A percentile compares a stretch with the other conserved stretches of the same genome.
phyloP scores from a whole-genome alignment of 2,329 filamentous ascomycete species.

The Scedosporium dehoogii region DNA sequence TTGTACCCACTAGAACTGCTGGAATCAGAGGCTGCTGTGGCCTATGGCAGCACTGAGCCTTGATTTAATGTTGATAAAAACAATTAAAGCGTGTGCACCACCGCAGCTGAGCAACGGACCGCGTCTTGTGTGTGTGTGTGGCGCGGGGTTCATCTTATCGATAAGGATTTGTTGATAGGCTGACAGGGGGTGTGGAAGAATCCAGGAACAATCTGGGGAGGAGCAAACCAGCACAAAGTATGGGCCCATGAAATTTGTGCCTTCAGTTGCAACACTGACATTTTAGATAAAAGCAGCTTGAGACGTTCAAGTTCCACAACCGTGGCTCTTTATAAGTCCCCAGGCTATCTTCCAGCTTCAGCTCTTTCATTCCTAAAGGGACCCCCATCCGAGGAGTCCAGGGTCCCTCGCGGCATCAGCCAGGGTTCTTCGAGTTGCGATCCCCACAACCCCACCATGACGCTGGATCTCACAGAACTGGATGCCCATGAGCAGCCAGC shows the following conservation, averaged over 20 bases:
- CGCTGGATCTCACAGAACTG: conserved; percentile 32
- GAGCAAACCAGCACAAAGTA: not conserved
- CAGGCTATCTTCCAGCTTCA: no score
- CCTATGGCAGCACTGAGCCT: no score
- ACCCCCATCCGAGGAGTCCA: no score
- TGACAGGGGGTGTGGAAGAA: not conserved
- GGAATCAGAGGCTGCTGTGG: not conserved
- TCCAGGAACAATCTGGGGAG: no score
- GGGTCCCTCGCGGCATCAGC: not conserved
- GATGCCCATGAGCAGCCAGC: conserved; percentile 75
- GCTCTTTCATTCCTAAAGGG: no score
- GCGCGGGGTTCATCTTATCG: not conserved
- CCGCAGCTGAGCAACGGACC: not conserved
- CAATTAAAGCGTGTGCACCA: not conserved
- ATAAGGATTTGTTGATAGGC: not conserved
- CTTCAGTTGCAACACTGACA: not conserved
- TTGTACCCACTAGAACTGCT: not conserved
- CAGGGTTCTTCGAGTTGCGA: not conserved
- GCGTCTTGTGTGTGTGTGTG: not conserved
- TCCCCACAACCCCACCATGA: not conserved
- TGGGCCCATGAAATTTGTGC: not conserved
- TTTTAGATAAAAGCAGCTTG: no score
- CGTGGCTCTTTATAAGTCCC: no score
- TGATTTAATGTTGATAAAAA: not conserved
- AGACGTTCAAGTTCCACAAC: no score